phyloP scores from a whole-genome alignment of 176 grass and related monocot genomes.

The Oryza nivara region DNA sequence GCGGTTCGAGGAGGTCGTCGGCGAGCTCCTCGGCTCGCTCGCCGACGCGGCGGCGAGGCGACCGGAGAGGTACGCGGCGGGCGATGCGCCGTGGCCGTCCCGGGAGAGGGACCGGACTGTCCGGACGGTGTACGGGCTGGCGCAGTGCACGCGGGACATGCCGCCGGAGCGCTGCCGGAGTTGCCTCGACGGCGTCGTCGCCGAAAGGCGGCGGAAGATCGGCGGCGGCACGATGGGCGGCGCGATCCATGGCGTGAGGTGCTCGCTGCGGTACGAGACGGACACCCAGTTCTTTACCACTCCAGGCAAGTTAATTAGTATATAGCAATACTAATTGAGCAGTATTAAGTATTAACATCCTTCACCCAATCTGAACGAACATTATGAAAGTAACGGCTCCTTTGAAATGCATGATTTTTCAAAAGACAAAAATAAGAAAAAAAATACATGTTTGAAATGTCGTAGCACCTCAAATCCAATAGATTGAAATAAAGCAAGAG shows the following conservation, averaged over 20 bases:
- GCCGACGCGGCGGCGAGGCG: constrained; percentile 12
- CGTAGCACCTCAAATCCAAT: too few relatives aligned
- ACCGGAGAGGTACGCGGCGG: constrained; percentile 31
- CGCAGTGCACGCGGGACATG: constrained; percentile 60
- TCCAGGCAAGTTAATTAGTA: constrained; percentile 16
- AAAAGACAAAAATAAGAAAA: too few relatives aligned
- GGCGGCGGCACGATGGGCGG: constrained; percentile 37
- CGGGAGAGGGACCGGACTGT: not conserved
- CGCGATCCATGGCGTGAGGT: constrained; percentile 46
- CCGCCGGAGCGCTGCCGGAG: constrained; percentile 31
- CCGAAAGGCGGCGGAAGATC: not conserved
- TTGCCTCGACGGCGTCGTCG: constrained; percentile 36
- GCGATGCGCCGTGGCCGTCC: constrained; percentile 19
- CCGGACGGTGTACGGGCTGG: constrained; percentile 43
- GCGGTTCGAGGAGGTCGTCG: not conserved
- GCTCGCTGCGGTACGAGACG: constrained; percentile 56
- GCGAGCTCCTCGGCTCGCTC: constrained; percentile 18
- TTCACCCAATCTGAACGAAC: not conserved
- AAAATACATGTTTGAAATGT: too few relatives aligned
- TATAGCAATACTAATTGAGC: not conserved
- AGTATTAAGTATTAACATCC: not conserved
- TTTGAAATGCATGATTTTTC: too few relatives aligned
- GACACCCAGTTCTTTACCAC: constrained; percentile 44
- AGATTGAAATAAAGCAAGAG: too few relatives aligned
- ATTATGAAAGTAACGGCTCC: too few relatives aligned